Evolutionary conservation across 2,329 filamentous ascomycete species (phyloP), one percentile per base, ranked within the genome.

Genomic region (Zymoseptoria brevis): DNA sequence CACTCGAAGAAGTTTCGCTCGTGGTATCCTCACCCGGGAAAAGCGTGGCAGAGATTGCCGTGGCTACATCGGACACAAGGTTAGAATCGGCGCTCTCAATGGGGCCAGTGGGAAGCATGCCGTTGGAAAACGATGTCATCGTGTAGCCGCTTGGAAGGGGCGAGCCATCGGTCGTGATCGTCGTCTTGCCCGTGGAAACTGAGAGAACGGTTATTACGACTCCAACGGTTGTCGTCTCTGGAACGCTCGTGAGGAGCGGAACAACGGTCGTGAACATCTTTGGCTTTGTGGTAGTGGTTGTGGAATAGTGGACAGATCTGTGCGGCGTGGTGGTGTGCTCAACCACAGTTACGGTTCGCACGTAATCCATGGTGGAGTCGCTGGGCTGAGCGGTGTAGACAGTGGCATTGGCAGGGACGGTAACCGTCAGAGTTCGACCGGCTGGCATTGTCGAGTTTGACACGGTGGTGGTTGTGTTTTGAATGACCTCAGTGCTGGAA

Each of bases 141-240:
- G 35, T n/a, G 35, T 13, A 16, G 13, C 16, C 35, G 13, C 13
- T 45, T n/a, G 35, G 26, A 8, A 29, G 13, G 5, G 35, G 13
- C 35, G 35, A 45, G 35, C 35, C 16, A 16, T 45, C 26, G 13
- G 55, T 57, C 8, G 55, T 53, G 48, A 50, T 24, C 2, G 57
- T 55, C 8, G 56, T 53, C n/a, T 24, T 56, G 19, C 48, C 24
- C 4, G 57, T 59, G 49, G 50, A 56, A 26, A 53, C 62, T 57
- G 60, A 57, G 11, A 62, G 30, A 54, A 49, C 51, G 53, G 62
- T 64, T 24, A 60, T 57, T 49, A 64, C 60, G 57, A 62, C 56
- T 7, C 48, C 53, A 19, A 64, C 56, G 13, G 60, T 64, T 41
- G 57, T 49, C 5, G 56, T 48, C 16, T 58, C n/a, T 19, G 62